phyloP scores from a whole-genome alignment of 2,329 filamentous ascomycete species.

The Aciculosporium take region DNA sequence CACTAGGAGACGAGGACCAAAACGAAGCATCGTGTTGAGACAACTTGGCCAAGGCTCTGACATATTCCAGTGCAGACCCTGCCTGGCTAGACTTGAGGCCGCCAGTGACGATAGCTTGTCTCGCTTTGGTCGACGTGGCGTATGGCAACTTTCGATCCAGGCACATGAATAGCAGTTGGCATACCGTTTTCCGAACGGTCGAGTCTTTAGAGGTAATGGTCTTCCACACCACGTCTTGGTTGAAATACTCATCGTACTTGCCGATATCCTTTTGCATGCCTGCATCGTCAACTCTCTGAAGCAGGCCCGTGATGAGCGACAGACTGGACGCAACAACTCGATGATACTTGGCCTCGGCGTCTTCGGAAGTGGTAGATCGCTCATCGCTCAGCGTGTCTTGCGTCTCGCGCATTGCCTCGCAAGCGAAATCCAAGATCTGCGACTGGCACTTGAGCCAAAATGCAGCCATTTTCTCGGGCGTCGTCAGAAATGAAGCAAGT shows the following conservation, averaged over 20 bases:
- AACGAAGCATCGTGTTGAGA: constrained; percentile 51
- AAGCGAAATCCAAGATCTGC: constrained; percentile 69
- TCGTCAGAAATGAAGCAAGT: constrained; percentile 59
- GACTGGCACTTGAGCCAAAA: constrained; percentile 74
- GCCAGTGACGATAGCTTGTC: constrained; percentile 52
- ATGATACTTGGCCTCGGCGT: constrained; percentile 73
- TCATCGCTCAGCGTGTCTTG: constrained; percentile 76
- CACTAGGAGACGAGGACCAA: constrained; percentile 47
- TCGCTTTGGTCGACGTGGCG: constrained; percentile 34
- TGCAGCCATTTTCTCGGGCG: constrained; percentile 59
- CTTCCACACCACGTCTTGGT: constrained; percentile 52
- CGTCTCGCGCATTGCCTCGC: constrained; percentile 68
- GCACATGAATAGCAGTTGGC: constrained; percentile 35
- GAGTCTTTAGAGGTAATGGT: constrained; percentile 49
- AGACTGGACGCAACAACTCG: constrained; percentile 50
- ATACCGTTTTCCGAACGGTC: constrained; percentile 35
- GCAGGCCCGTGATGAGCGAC: constrained; percentile 38
- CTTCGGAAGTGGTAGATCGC: constrained; percentile 67
- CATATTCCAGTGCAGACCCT: constrained; percentile 58
- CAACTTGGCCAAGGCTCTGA: constrained; percentile 51
- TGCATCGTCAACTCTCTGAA: constrained; percentile 27
- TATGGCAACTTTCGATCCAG: constrained; percentile 35
- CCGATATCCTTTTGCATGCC: constrained; percentile 47
- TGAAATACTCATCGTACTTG: constrained; percentile 53
- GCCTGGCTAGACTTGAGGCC: constrained; percentile 58